Evolutionary conservation across 1,284 basidiomycete genomes (phyloP).

Genomic region (Leccinum proximum): DNA sequence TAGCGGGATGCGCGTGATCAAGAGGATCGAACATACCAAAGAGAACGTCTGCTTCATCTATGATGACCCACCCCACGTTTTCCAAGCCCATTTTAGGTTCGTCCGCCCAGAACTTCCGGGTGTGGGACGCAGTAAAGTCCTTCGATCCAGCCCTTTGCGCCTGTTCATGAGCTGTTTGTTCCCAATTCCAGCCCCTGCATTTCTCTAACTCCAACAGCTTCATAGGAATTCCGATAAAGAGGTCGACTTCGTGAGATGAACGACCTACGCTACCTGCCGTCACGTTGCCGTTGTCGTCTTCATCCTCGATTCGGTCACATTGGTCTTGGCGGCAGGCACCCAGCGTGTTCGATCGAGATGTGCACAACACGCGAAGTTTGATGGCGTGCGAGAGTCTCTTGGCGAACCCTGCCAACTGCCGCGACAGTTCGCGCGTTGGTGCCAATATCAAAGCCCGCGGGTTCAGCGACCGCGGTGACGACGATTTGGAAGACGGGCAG

Average conservation of each 20-base stretch:
- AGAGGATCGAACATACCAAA: conserved; percentile 52
- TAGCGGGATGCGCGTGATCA: background rate
- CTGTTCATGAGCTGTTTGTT: conserved; percentile 6
- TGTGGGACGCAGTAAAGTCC: conserved; percentile 12
- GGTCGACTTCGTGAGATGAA: conserved; percentile 49
- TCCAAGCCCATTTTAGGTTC: conserved; percentile 56
- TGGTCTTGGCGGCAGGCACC: conserved; percentile 30
- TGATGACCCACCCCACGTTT: conserved; percentile 79
- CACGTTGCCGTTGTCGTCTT: conserved; percentile 5
- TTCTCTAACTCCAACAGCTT: conserved; percentile 71
- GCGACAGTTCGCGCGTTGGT: conserved; percentile 85
- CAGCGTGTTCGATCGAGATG: conserved; percentile 59
- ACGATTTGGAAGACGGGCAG: conserved; percentile 6
- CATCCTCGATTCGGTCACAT: conserved; percentile 47
- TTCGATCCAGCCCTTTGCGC: conserved; percentile 16
- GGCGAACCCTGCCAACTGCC: conserved; percentile 72
- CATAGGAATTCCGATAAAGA: conserved; percentile 77
- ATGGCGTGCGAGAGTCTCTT: conserved; percentile 72
- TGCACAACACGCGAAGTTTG: conserved; percentile 74
- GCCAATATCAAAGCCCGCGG: conserved; percentile 81
- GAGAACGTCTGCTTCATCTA: conserved; percentile 90
- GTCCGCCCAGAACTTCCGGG: conserved; percentile 34
- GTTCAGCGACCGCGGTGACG: conserved; percentile 34
- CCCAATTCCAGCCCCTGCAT: conserved; percentile 65
- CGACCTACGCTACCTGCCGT: conserved; percentile 13